Evolutionary conservation across 1,139 yeast species (phyloP).

Genomic region (Kodamaea sp.): DNA sequence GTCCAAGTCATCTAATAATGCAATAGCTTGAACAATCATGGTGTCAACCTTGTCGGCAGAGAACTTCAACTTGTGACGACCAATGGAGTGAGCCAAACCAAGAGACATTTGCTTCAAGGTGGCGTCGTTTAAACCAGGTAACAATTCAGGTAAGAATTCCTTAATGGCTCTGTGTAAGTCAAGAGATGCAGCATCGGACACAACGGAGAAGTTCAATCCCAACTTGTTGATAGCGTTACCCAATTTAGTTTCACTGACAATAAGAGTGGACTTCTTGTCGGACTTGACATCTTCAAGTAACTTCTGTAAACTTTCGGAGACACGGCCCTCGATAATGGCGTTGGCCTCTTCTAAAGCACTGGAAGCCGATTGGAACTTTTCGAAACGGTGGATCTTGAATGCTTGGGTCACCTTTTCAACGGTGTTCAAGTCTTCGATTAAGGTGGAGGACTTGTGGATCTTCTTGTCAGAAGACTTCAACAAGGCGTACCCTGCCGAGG

Average conservation of each 20-base stretch:
- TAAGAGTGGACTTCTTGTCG: constrained; percentile 85
- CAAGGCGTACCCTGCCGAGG: constrained; percentile 98
- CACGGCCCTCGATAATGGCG: constrained; percentile 90
- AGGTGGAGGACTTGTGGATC: constrained; percentile 79
- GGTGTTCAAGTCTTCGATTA: constrained; percentile 76
- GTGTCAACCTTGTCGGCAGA: constrained; percentile 98
- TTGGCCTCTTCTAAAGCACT: constrained; percentile 95
- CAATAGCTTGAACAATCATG: constrained; percentile 98
- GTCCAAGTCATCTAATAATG: constrained; percentile 92
- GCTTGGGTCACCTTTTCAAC: constrained; percentile 78
- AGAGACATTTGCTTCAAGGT: constrained; percentile 92
- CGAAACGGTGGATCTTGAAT: constrained; percentile 92
- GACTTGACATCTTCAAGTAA: constrained; percentile 79
- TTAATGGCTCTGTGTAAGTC: constrained; percentile 95
- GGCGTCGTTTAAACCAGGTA: constrained; percentile 88
- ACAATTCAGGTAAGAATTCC: constrained; percentile 87
- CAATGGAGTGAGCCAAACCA: constrained; percentile 96
- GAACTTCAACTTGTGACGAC: constrained; percentile 96
- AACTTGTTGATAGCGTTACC: constrained; percentile 96
- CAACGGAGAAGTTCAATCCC: constrained; percentile 83
- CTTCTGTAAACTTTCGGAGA: constrained; percentile 76
- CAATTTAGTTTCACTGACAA: constrained; percentile 92
- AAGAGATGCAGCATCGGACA: constrained; percentile 91
- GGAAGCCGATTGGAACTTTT: constrained; percentile 92
- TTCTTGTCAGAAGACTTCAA: constrained; percentile 97